A percentile compares a stretch with the other conserved stretches of the same genome.
Evolutionary conservation across 176 grass and related monocot species (phyloP).

Genomic region (Phragmites australis): DNA sequence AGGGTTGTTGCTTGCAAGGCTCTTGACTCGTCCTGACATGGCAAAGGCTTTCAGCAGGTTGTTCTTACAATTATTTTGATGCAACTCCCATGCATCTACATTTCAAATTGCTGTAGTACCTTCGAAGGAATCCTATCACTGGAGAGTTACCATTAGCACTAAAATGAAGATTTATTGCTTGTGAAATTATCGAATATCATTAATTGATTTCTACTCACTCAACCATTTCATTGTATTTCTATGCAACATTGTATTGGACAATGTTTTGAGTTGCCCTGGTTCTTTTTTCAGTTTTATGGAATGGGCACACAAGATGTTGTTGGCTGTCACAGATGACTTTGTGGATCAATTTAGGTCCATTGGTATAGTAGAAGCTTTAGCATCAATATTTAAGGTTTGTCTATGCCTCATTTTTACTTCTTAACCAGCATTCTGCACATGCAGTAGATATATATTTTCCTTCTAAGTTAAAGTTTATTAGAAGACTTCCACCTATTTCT

Average conservation of each 20-base stretch:
- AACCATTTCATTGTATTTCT: slow-evolving; percentile 22
- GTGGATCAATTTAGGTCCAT: slow-evolving; percentile 80
- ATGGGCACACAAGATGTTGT: slow-evolving; percentile 80
- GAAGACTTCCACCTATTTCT: slow-evolving; percentile 13
- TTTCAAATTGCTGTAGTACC: slow-evolving; percentile 30
- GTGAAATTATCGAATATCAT: slow-evolving; percentile 4
- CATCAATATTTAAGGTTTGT: slow-evolving; percentile 96
- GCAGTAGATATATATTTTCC: slow-evolving; percentile 18
- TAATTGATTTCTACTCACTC: background rate
- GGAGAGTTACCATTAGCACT: slow-evolving; percentile 19
- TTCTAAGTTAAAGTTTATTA: background rate
- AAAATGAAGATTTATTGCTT: slow-evolving; percentile 25
- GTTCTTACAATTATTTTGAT: slow-evolving; percentile 39
- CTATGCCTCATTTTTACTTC: slow-evolving; percentile 12
- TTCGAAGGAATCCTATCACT: slow-evolving; percentile 19
- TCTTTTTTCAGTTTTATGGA: slow-evolving; percentile 85
- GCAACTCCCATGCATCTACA: slow-evolving; percentile 11
- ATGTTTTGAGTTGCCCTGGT: slow-evolving; percentile 33
- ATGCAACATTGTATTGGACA: background rate
- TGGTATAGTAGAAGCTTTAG: slow-evolving; percentile 91
- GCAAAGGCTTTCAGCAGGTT: slow-evolving; percentile 74
- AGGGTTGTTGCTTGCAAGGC: slow-evolving; percentile 83
- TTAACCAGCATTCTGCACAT: slow-evolving; percentile 23
- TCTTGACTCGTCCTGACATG: slow-evolving; percentile 98
- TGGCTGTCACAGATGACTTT: slow-evolving; percentile 82